Evolutionary conservation across 2,329 filamentous ascomycete genomes (phyloP).

Genomic region (Phialophora verrucosa): DNA sequence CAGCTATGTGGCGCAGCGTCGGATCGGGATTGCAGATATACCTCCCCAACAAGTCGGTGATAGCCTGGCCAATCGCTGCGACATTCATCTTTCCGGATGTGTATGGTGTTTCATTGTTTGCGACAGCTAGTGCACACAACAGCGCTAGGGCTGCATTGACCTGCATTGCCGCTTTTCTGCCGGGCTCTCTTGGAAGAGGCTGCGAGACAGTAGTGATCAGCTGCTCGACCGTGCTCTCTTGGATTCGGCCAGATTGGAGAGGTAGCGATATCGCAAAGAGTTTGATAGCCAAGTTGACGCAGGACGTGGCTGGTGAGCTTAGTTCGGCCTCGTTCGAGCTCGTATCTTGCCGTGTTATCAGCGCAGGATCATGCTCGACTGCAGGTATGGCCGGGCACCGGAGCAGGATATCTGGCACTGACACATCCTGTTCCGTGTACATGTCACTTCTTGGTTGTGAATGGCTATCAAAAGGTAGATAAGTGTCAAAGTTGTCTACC

Average conservation of each 20-base stretch:
- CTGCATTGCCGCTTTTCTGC: constrained; percentile 85
- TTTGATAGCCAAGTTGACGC: constrained; percentile 91
- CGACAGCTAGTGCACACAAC: constrained; percentile 78
- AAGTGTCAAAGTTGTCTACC: constrained; percentile 75
- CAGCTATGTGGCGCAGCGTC: constrained; percentile 82
- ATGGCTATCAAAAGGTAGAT: constrained; percentile 62
- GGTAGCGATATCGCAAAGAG: constrained; percentile 91
- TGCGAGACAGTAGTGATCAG: constrained; percentile 80
- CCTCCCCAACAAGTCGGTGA: constrained; percentile 56
- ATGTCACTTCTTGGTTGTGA: constrained; percentile 38
- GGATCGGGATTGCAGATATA: constrained; percentile 85
- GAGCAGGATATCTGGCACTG: constrained; percentile 35
- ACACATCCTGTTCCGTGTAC: constrained; percentile 40
- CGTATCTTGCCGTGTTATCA: constrained; percentile 30
- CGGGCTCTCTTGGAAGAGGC: constrained; percentile 80
- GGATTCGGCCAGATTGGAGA: constrained; percentile 85
- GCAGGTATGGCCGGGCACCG: constrained; percentile 39
- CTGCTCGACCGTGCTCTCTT: constrained; percentile 95
- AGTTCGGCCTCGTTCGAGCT: constrained; percentile 24
- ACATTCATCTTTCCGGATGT: constrained; percentile 74
- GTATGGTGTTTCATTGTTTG: constrained; percentile 78
- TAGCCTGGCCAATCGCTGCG: constrained; percentile 74
- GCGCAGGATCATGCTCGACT: constrained; percentile 68
- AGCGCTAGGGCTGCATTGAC: constrained; percentile 88
- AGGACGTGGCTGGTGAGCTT: constrained; percentile 80